Base-by-base conservation (phyloP, 805 yeast genomes). In the Wickerhamomyces chambardii region DNA sequence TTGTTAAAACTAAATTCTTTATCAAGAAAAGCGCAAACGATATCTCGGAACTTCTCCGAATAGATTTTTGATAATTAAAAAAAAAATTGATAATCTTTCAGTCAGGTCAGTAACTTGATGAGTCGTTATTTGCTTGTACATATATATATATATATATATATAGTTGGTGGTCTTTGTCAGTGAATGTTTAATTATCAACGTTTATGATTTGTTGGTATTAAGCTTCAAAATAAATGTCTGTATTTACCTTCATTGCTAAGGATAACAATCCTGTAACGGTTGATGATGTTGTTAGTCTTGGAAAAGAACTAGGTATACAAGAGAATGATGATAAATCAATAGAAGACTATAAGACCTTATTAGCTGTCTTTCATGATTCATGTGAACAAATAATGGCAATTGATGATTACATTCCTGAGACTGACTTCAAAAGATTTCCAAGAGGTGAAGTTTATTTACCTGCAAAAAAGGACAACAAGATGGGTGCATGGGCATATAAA, bases 401-500 rank as follows among this genome's bases (percentile, higher is more conserved):
- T 55, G 57, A 51, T 12, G 63, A 59, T 37, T 59, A 48, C 38
- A 34, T 44, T 18, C 60, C 56, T 10, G 41, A 44, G 8, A 46
- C 53, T 7, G 61, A 59, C 41, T 37, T 47, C 8, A 48, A 44
- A 17, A 44, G 59, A 29, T 59, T 55, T 34, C 64, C 64, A 14
- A 50, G 64, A 34, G 44, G 45, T 16, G 42, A 55, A 35, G 39
- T 54, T 25, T 38, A 47, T 25, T 45, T 42, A 34, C 57, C 55
- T 4, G 35, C 43, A 6, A 45, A 39, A 4, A 41, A 41, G 10
- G 55, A 50, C 15, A 49, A 55, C 34, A 30, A 37, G 6, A 44
- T 51, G 34, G 59, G 59, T 18, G 64, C 63, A 4, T 60, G 65
- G 64, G 58, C 48, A 3, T 48, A 46, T 40, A 43, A 50, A 33